phyloP scores from a whole-genome alignment of 2,329 filamentous ascomycete genomes.

The Diplodia seriata region DNA sequence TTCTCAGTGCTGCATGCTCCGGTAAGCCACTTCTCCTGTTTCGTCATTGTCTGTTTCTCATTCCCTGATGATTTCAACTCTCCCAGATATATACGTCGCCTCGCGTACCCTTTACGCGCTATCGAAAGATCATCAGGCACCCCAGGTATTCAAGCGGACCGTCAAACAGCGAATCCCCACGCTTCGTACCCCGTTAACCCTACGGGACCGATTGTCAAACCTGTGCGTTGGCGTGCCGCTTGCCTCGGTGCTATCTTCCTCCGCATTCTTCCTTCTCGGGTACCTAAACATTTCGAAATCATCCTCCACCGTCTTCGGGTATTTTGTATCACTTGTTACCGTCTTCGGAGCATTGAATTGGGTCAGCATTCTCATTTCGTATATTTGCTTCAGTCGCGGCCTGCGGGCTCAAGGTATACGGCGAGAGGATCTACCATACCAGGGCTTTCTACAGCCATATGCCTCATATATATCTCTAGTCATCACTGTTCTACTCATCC shows the following conservation, averaged over 20 bases:
- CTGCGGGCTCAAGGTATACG: constrained; percentile 49
- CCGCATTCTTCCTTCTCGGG: constrained; percentile 48
- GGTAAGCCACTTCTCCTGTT: neutral
- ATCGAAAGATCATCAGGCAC: constrained; percentile 53
- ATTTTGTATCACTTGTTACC: constrained; percentile 54
- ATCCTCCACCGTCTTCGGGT: constrained; percentile 50
- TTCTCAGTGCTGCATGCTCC: constrained; percentile 70
- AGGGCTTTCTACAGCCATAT: constrained; percentile 50
- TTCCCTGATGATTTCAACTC: neutral
- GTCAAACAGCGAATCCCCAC: constrained; percentile 36
- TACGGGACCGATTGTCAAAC: neutral
- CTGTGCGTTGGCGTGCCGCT: constrained; percentile 44
- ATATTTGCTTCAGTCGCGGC: constrained; percentile 50
- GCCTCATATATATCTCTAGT: constrained; percentile 48
- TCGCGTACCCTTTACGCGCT: constrained; percentile 53
- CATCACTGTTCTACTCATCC: constrained; percentile 39
- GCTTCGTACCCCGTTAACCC: neutral
- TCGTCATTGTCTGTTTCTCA: neutral
- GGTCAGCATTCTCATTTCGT: constrained; percentile 51
- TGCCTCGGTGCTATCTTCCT: constrained; percentile 48
- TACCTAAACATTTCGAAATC: constrained; percentile 52
- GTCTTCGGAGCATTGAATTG: constrained; percentile 56
- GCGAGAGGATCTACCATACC: constrained; percentile 48
- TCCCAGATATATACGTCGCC: constrained; percentile 45
- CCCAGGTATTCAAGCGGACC: constrained; percentile 45